Conservation (phyloP, 78 protist species). For the Monosiga brevicollis region DNA sequence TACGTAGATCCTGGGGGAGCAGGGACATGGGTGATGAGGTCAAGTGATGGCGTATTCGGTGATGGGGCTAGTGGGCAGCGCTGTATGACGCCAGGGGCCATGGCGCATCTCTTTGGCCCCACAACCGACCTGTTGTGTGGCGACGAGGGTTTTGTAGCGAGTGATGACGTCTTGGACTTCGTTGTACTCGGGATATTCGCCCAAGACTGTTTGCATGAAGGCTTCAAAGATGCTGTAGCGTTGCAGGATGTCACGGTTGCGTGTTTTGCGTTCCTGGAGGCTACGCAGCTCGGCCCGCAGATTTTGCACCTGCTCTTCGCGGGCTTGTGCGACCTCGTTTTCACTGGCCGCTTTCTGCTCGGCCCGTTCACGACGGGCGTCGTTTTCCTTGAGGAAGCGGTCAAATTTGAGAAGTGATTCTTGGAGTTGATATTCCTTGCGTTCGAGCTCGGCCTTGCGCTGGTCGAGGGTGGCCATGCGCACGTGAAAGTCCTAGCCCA, state of each 20-base stretch:
- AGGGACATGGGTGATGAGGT: neutral
- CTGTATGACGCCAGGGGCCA: neutral
- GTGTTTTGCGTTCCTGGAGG: neutral
- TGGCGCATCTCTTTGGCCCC: neutral
- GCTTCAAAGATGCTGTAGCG: neutral
- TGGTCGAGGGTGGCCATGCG: neutral
- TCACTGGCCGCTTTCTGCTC: neutral
- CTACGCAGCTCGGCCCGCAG: neutral
- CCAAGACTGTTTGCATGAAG: neutral
- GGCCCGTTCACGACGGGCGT: neutral
- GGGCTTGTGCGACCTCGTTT: neutral
- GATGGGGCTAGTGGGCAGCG: neutral
- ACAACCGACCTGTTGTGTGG: neutral
- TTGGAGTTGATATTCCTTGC: neutral
- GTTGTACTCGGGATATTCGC: neutral
- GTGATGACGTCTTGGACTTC: neutral
- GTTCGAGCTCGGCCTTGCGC: neutral
- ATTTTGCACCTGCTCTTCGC: neutral
- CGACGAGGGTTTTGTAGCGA: neutral
- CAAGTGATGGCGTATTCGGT: neutral
- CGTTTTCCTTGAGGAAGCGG: constrained; percentile 1
- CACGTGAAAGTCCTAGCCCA: neutral
- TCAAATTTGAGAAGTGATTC: neutral
- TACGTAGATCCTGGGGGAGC: neutral
- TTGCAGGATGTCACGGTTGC: neutral